Evolutionary conservation across 1,284 basidiomycete species (phyloP).

Genomic region (Tetrapyrgos nigripes): DNA sequence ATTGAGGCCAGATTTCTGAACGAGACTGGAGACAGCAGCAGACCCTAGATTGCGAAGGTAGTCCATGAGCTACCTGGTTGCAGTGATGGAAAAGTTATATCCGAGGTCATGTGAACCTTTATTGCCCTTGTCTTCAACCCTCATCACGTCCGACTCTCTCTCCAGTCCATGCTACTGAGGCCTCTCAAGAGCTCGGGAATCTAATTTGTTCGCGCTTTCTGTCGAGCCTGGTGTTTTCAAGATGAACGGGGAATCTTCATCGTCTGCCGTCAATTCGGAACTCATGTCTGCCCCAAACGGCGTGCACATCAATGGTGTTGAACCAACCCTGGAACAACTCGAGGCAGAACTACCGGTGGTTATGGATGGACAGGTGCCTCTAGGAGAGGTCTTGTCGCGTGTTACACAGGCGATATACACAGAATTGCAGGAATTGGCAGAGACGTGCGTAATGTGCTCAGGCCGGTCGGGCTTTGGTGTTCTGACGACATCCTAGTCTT

Average conservation of each 20-base stretch:
- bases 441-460: constrained; percentile 68
- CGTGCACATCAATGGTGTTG: constrained; percentile 31
- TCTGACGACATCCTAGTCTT: constrained; percentile 53
- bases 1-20: constrained; percentile 89
- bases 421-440: constrained; percentile 82
- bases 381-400: constrained; percentile 79
- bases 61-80: constrained; percentile 64
- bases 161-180: constrained; percentile 1
- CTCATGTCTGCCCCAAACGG: constrained; percentile 14
- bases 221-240: not conserved
- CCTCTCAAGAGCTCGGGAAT: not conserved
- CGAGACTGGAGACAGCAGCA: constrained; percentile 86
- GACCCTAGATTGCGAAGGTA: constrained; percentile 85
- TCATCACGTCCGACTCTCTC: constrained; percentile 5
- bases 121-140: constrained; percentile 8
- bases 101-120: not conserved
- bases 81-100: not conserved
- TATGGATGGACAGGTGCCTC: constrained; percentile 73
- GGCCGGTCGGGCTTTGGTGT: not conserved
- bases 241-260: constrained; percentile 8
- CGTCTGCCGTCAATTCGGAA: constrained; percentile 1
- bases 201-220: not conserved
- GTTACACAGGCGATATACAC: constrained; percentile 84
- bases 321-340: constrained; percentile 63
- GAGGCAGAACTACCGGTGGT: constrained; percentile 81